Percentiles rank a stretch among this genome's conserved stretches.
Conservation (phyloP, 106 monocot genomes). For the Gastrodia elata region DNA sequence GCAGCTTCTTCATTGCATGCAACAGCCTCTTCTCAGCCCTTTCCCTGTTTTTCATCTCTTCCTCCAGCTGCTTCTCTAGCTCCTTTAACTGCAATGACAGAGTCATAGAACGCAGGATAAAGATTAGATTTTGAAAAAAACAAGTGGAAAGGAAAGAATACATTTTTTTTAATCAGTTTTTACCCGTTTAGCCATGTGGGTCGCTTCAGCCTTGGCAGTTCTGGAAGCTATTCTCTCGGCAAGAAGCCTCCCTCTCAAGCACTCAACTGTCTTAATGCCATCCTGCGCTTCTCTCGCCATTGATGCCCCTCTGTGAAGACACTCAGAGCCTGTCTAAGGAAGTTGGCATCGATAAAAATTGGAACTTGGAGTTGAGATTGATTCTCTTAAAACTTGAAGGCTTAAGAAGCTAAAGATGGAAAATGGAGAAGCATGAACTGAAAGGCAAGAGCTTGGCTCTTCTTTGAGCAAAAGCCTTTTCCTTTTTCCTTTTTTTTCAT, state of each 20-base stretch:
- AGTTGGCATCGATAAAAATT: background rate
- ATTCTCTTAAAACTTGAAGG: background rate
- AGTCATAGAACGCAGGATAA: background rate
- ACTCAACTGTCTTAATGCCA: conserved; percentile 56
- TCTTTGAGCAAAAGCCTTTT: too few relatives aligned
- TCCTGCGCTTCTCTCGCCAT: conserved; percentile 16
- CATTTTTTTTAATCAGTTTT: background rate
- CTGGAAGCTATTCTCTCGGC: conserved; percentile 86
- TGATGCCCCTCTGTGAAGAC: background rate
- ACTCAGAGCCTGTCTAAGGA: background rate
- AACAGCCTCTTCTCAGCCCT: conserved; percentile 70
- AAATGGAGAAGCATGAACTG: background rate
- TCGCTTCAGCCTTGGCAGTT: conserved; percentile 67
- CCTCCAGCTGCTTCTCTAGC: conserved; percentile 44
- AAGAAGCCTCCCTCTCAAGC: conserved; percentile 76
- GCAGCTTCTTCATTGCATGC: conserved; percentile 63
- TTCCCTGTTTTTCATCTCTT: conserved; percentile 59
- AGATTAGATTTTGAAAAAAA: background rate
- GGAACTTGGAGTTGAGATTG: background rate
- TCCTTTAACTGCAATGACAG: conserved; percentile 16
- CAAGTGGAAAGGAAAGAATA: background rate
- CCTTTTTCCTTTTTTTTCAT: too few relatives aligned
- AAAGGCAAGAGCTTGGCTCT: background rate
- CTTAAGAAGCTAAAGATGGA: background rate
- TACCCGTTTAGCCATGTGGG: conserved; percentile 61